These are phyloP conservation scores for Triangularia setosa DNA, from an alignment of 2,329 filamentous ascomycete genomes.

Conservation along the genomic window DNA sequence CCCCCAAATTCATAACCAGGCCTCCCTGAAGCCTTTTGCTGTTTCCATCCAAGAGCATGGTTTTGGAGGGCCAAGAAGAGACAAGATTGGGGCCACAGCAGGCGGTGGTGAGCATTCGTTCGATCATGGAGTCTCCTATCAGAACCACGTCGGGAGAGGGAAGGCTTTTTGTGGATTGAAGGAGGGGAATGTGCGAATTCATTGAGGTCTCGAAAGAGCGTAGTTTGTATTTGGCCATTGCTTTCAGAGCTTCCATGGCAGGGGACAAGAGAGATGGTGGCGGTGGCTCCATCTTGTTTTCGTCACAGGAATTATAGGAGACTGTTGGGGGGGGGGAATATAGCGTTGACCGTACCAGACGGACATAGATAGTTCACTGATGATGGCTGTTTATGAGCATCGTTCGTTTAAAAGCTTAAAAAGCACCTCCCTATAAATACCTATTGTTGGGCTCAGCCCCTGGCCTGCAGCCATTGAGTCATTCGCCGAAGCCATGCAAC, in stretches of 20 bases:
- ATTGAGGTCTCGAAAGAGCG: slow-evolving; percentile 11
- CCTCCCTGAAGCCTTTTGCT: not conserved
- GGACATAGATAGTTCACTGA: too few relatives aligned
- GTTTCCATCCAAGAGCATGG: slow-evolving; percentile 10
- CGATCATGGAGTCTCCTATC: slow-evolving; percentile 26
- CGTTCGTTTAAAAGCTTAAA: not conserved
- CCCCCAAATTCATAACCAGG: slow-evolving; percentile 21
- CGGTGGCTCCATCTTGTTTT: not conserved
- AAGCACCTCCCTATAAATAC: not conserved
- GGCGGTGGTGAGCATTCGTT: slow-evolving; percentile 24
- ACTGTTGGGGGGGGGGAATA: too few relatives aligned
- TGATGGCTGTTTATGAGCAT: too few relatives aligned
- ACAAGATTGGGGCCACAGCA: slow-evolving; percentile 8
- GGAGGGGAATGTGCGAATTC: slow-evolving; percentile 6
- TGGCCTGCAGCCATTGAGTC: not conserved
- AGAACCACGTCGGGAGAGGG: slow-evolving; percentile 14
- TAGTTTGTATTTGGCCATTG: slow-evolving; percentile 8
- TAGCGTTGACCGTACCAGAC: too few relatives aligned
- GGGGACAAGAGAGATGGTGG: not conserved
- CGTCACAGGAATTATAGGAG: too few relatives aligned
- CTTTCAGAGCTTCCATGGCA: not conserved
- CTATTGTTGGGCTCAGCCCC: not conserved
- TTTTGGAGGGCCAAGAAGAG: slow-evolving; percentile 16
- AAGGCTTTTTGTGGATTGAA: not conserved
- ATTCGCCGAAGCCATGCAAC: not conserved